Conservation (phyloP, 202 grass and related monocot genomes). For the Carex sylvatica region DNA sequence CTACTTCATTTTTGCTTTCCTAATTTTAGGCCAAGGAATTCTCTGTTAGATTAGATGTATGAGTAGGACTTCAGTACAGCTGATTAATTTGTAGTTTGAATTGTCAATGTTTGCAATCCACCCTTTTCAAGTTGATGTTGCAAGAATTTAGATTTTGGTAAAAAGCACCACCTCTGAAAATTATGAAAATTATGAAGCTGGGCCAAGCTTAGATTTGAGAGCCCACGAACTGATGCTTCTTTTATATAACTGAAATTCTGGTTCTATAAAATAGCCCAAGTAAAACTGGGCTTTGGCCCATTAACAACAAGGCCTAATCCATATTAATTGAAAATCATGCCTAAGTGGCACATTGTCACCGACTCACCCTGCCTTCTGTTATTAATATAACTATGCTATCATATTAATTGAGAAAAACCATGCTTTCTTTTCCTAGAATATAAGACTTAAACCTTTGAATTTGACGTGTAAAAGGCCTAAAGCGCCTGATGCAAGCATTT, state of each 20-base stretch:
- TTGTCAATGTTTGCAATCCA: too few species aligned
- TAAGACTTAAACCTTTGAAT: background rate
- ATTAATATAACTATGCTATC: background rate
- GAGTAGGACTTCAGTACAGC: background rate
- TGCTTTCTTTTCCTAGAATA: conserved; percentile 1
- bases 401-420: background rate
- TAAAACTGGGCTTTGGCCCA: background rate
- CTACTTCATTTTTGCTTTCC: background rate
- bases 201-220: background rate
- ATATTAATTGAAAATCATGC: background rate
- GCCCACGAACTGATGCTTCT: background rate
- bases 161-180: too few species aligned
- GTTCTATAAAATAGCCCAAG: background rate
- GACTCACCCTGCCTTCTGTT: background rate
- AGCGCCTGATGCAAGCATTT: conserved; percentile 17
- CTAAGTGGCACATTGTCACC: background rate
- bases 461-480: background rate
- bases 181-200: background rate
- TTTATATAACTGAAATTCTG: background rate
- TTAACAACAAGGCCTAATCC: background rate
- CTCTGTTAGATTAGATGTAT: conserved; percentile 14
- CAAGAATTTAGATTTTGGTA: background rate
- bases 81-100: background rate
- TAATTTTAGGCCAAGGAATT: background rate
- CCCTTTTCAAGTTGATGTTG: background rate